Evolutionary conservation across 495 filamentous ascomycete genomes (phyloP).

Genomic region (Sphaerosporella brunnea): DNA sequence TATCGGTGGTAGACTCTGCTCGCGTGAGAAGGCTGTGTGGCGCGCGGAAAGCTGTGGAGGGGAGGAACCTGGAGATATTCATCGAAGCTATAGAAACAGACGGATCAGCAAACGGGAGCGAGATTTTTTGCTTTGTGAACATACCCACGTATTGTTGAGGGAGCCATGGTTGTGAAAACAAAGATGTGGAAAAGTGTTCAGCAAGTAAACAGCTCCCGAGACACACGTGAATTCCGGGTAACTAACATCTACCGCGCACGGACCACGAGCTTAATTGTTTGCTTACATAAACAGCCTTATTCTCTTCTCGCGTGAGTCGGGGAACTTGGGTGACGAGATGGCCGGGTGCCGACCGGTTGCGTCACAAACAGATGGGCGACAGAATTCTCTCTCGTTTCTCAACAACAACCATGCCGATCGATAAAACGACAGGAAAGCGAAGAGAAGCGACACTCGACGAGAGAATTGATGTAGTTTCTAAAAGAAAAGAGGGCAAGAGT

Average conservation of each 20-base stretch:
- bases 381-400: too few species aligned
- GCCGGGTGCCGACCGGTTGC: too few species aligned
- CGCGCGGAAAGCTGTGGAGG: not conserved
- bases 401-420: too few species aligned
- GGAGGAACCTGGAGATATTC: constrained; percentile 6
- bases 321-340: too few species aligned
- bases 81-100: constrained; percentile 4
- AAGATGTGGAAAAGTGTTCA: not conserved
- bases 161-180: constrained; percentile 2
- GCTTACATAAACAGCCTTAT: too few species aligned
- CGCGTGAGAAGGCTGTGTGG: not conserved
- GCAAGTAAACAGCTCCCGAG: not conserved
- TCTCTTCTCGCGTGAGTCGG: too few species aligned
- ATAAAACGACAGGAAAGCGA: too few species aligned
- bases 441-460: too few species aligned
- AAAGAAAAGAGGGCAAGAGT: too few species aligned
- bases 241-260: not conserved
- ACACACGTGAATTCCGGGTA: not conserved
- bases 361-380: too few species aligned
- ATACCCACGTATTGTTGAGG: constrained; percentile 3
- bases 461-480: too few species aligned
- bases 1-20: constrained; percentile 61
- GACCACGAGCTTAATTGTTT: not conserved
- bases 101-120: not conserved
- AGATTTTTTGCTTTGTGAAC: too few species aligned